phyloP scores from a whole-genome alignment of 768 basidiomycete species.

The Russula earlei region DNA sequence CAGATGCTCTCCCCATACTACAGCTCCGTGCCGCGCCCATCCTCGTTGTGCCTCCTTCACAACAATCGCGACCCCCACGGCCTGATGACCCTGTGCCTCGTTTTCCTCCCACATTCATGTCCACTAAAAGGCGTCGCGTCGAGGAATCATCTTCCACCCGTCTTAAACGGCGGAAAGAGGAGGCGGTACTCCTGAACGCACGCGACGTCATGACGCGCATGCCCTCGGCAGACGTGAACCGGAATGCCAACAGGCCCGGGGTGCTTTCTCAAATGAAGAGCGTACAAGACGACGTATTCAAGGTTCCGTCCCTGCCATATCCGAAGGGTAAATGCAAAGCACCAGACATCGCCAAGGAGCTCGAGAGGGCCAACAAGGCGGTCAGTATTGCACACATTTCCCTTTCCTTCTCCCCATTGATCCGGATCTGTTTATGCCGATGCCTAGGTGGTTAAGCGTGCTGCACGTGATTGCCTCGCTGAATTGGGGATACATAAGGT shows the following conservation, averaged over 20 bases:
- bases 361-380: conserved; percentile 55
- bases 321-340: conserved; percentile 28
- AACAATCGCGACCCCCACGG: conserved; percentile 39
- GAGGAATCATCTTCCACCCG: conserved; percentile 14
- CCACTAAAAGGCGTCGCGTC: conserved; percentile 23
- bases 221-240: conserved; percentile 24
- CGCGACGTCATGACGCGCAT: conserved; percentile 32
- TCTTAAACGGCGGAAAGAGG: conserved; percentile 24
- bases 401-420: neutral
- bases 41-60: conserved; percentile 32
- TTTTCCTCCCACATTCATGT: conserved; percentile 37
- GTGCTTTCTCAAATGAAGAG: conserved; percentile 14
- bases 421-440: neutral
- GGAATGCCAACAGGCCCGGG: conserved; percentile 18
- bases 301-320: conserved; percentile 9
- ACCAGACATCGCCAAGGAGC: conserved; percentile 29
- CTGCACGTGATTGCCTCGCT: conserved; percentile 26
- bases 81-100: conserved; percentile 79
- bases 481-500: conserved; percentile 17
- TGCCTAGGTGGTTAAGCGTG: conserved; percentile 33
- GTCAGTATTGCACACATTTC: conserved; percentile 29
- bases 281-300: conserved; percentile 20
- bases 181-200: conserved; percentile 28
- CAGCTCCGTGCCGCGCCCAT: conserved; percentile 51
- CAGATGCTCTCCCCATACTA: conserved; percentile 26